Evolutionary conservation across 441 rosid genomes (phyloP), one percentile per base, ranked within the genome.

Genomic region (Pelargonium citronellum): DNA sequence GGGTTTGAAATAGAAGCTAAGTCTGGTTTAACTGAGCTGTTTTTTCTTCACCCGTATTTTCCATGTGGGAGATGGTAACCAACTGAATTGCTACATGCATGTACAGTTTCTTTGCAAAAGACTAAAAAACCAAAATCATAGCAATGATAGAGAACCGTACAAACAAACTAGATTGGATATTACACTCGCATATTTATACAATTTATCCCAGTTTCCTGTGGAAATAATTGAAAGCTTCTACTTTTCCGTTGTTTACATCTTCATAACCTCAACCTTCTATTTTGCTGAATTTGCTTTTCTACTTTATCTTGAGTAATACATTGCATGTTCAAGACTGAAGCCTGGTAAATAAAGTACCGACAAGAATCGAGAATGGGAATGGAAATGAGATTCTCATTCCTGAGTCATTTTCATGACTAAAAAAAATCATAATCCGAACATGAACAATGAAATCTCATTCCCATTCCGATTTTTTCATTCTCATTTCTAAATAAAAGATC

Each of bases 1-100:
- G 22, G 64, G 51, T 70, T 66, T 17, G 22, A 20, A 47, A 15
- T 34, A 19, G 34, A 74, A 68, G 63, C 46, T 64, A 3, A 43
- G 57, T 46, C 34, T 76, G 39, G 6, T 64, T 68, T 70, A 20
- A 17, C 53, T 27, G 39, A 76, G 39, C 66, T 62, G 30, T 27
- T 27, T 27, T 27, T 27, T 27, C 30, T 27, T 2, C 30, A 27
- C 30, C 30, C 30, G 3, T 27, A 27, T 27, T 27, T 76, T 15
- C 0, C 22, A 55, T 55, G 11, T 55, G 1, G 19, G 58, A 51
- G 58, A 51, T 53, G 20, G 8, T 53, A 9, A 5, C 9, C 24
- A 57, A 17, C 62, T 57, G 24, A 57, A 17, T 17, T 57, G 62
- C 62, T 17, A 57, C 62, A n/a, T 57, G 62, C 19, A 17, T 57